Evolutionary conservation across 2,329 filamentous ascomycete species (phyloP), one percentile per base, ranked within the genome.

Genomic region (Xylaria digitata): DNA sequence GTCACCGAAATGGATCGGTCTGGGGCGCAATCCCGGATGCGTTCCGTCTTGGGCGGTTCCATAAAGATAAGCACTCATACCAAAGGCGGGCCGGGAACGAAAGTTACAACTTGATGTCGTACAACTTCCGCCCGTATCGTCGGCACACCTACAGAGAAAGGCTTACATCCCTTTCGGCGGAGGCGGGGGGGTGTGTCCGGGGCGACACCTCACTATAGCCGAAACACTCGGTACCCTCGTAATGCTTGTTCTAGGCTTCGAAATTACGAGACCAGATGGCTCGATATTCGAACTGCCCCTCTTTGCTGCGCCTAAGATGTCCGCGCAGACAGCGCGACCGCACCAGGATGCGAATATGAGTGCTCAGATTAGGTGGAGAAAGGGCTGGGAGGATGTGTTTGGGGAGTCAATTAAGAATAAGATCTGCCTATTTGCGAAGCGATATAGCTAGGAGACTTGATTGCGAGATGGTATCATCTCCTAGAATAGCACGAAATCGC

Each of bases 171-270:
- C 45, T 6, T 46, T 46, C 23, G 45, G 45, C 1, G 45, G 45
- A 11, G 45, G 45, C n/a, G 21, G 7, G 45, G 45, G 21, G 17
- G 5, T 46, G 19, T 46, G 45, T 23, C 45, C 45, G 19, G 45
- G 45, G 8, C 19, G 45, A 23, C 45, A 46, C 19, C 19, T 46
- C 3, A n/a, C 45, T 13, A 5, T 46, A 2, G 45, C 45, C 1
- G 45, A 46, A 46, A 46, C 45, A 23, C 45, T 46, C 19, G 45
- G 45, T 23, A 46, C 45, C 45, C 45, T 46, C 17, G 45, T 46
- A 21, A 46, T 46, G 45, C 45, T 46, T 46, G 45, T 46, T 46
- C 45, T 46, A 9, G 45, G 45, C 19, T 46, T 46, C 8, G 45
- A 46, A 46, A 23, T 46, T 9, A 46, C 45, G n/a, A 8, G 45